Conservation (phyloP, 2,329 filamentous ascomycete genomes). For the Xylariaceae sp. region DNA sequence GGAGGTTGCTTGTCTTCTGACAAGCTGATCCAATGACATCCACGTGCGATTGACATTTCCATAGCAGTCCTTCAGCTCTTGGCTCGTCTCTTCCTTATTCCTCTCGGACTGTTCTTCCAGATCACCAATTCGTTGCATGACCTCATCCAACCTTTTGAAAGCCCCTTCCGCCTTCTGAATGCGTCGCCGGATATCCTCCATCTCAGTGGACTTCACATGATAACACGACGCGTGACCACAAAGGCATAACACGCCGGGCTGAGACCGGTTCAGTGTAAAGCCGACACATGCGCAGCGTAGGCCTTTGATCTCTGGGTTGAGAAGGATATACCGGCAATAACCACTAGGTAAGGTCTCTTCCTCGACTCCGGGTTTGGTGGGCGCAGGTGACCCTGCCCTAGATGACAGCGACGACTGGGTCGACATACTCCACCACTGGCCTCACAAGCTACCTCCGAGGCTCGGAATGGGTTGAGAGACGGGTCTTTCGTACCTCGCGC, state of each 20-base stretch:
- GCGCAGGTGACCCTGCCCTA: constrained; percentile 22
- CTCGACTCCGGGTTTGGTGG: constrained; percentile 29
- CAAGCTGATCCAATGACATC: constrained; percentile 45
- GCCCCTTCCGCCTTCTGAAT: constrained; percentile 41
- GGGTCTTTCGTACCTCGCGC: neutral
- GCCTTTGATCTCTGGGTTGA: constrained; percentile 52
- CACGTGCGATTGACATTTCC: constrained; percentile 51
- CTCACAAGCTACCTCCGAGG: constrained; percentile 1
- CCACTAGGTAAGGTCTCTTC: constrained; percentile 49
- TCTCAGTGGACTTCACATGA: constrained; percentile 47
- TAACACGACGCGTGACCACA: constrained; percentile 58
- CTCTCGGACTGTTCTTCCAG: constrained; percentile 52
- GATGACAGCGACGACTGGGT: constrained; percentile 28
- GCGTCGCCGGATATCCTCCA: constrained; percentile 45
- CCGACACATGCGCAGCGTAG: constrained; percentile 54
- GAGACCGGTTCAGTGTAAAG: constrained; percentile 49
- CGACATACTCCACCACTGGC: constrained; percentile 23
- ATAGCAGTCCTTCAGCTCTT: constrained; percentile 51
- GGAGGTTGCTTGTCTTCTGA: constrained; percentile 34
- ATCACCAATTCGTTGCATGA: constrained; percentile 43
- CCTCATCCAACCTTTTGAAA: constrained; percentile 31
- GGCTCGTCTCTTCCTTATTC: constrained; percentile 45
- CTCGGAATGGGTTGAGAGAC: neutral
- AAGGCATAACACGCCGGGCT: constrained; percentile 51
- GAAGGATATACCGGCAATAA: constrained; percentile 55